A percentile compares a stretch with the other conserved stretches of the same genome.
Conservation (phyloP, 2,329 filamentous ascomycete genomes). For the Boeremia exigua region DNA sequence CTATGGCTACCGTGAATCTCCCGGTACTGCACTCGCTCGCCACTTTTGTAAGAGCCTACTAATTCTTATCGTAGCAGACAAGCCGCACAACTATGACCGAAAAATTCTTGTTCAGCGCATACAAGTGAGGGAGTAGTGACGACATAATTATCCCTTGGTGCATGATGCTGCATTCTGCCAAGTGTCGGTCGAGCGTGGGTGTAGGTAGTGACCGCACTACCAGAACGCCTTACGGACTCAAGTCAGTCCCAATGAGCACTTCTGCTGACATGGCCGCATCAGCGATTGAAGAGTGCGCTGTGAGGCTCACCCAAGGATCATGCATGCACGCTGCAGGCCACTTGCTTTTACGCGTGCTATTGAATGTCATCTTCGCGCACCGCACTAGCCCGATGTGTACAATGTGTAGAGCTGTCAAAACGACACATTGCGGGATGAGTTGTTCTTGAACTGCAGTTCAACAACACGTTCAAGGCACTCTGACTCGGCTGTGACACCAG, state of each 20-base stretch:
- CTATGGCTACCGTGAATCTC: too few species aligned
- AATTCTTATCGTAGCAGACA: too few species aligned
- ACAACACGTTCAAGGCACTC: not conserved
- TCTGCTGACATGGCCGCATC: not conserved
- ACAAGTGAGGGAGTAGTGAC: too few species aligned
- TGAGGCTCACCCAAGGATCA: not conserved
- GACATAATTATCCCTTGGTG: too few species aligned
- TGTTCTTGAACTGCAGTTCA: not conserved
- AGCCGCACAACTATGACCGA: too few species aligned
- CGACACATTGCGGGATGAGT: not conserved
- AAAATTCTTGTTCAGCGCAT: too few species aligned
- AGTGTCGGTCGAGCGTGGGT: too few species aligned
- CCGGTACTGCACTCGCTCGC: too few species aligned
- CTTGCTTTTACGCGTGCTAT: conserved; percentile 10
- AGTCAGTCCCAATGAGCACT: not conserved
- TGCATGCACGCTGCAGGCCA: conserved; percentile 9
- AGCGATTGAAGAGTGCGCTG: not conserved
- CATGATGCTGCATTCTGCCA: not conserved
- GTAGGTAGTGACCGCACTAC: too few species aligned
- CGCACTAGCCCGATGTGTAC: not conserved
- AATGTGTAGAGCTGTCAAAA: conserved; percentile 3
- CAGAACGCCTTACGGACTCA: too few species aligned
- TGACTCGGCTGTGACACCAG: conserved; percentile 3
- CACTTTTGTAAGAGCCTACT: too few species aligned
- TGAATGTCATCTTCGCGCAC: conserved; percentile 4